Base-by-base conservation (phyloP, 805 yeast species). In the Saitoella complicata region DNA sequence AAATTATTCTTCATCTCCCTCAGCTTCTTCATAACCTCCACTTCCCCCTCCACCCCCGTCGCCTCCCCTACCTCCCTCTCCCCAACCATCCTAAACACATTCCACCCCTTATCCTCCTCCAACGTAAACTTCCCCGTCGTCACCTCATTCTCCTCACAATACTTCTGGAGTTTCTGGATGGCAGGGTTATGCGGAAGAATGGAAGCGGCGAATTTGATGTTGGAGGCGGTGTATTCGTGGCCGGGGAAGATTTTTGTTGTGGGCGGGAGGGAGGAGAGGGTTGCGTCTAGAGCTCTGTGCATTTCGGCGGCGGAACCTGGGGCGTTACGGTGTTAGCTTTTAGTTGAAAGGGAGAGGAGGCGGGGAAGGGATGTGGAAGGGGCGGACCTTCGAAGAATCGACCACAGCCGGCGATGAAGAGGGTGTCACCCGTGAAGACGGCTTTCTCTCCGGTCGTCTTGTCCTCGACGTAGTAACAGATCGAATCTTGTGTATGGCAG, bases 401-500 rank as follows among this genome's bases (percentile, higher is more conserved):
- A 7, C 99, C 99, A 59, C 96, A 87, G 1, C 99, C 99, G 38
- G 88, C 83, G 39, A 74, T 81, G 64, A 91, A 91, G 38, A 91
- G 67, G 0, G 98, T 91, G 62, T 91, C 99, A 8, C 99, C 99
- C 0, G 96, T 84, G 64, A 91, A 85, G 1, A 91, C 86, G 3
- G 80, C 86, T 50, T 68, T 69, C 52, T 85, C 75, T 33, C 68
- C 70, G 0, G 86, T 74, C 34, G 60, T 58, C n/a, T 59, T 53
- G 58, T 88, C 97, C 40, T 66, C 66, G 0, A 73, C 85, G 54
- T 62, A 80, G 62, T 85, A 91, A 58, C 97, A 88, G 48, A 91
- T 82, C 3, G 95, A 84, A 62, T 91, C 99, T 62, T 81, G 91
- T 0, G 99, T 91, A 61, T 91, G 99, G 58, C 99, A 91, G 4